Conservation (phyloP, 176 grass and related monocot species). For the Poa annua region DNA sequence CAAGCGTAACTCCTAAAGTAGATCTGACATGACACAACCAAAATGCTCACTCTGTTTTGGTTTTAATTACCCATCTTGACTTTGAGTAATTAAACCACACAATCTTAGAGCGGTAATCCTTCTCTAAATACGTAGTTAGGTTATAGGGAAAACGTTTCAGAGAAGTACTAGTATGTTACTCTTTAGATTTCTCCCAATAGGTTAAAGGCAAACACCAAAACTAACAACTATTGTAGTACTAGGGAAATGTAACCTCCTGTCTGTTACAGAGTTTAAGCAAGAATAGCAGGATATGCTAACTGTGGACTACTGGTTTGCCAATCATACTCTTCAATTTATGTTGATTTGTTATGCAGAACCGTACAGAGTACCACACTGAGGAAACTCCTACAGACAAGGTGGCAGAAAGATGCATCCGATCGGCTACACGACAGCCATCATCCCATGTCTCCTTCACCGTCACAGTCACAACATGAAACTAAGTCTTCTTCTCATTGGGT, state of each 20-base stretch:
- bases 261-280: neutral
- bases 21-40: too few relatives aligned
- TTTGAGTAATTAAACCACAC: too few relatives aligned
- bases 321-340: neutral
- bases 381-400: slow-evolving; percentile 8
- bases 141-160: neutral
- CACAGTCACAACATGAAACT: neutral
- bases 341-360: slow-evolving; percentile 21
- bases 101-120: neutral
- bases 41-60: too few relatives aligned
- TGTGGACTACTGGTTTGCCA: neutral
- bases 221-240: neutral
- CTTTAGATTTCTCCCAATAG: neutral
- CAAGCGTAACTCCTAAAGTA: too few relatives aligned
- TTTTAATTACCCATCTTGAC: too few relatives aligned
- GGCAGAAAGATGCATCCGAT: neutral
- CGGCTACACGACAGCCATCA: neutral
- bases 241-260: neutral
- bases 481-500: slow-evolving; percentile 4
- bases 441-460: neutral
- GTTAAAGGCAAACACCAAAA: neutral
- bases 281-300: neutral
- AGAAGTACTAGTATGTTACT: neutral
- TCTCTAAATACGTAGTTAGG: neutral
- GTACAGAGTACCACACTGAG: slow-evolving; percentile 12